A percentile compares a stretch with the other conserved stretches of the same genome.
Evolutionary conservation across 345 rosid species (phyloP).

Genomic region (Rhizophora mangle): DNA sequence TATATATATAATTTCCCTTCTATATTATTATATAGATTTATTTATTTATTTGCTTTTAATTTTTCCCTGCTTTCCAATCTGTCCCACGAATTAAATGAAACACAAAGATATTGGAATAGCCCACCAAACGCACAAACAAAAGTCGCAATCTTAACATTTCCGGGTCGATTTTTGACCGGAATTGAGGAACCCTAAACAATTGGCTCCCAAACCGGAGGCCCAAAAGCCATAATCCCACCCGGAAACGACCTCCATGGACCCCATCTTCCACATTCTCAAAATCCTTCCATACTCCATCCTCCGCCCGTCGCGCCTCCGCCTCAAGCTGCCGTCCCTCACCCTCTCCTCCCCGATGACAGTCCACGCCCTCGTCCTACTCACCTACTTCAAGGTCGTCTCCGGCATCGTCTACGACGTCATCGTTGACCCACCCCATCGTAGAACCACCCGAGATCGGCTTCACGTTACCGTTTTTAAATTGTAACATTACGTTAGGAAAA

Average conservation of each 20-base stretch:
- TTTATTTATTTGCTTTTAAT: no score
- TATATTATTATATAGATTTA: no score
- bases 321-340: slow-evolving; percentile 72
- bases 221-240: not conserved
- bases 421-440: slow-evolving; percentile 73
- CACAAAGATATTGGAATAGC: no score
- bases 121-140: no score
- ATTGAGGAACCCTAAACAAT: no score
- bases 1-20: no score
- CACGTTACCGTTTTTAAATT: not conserved
- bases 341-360: slow-evolving; percentile 89
- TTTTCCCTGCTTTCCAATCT: no score
- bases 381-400: slow-evolving; percentile 86
- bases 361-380: slow-evolving; percentile 71
- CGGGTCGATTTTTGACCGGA: no score
- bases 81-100: no score
- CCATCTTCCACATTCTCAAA: slow-evolving; percentile 59
- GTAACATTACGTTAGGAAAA: no score
- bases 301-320: slow-evolving; percentile 87
- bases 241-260: slow-evolving; percentile 42
- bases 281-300: slow-evolving; percentile 64
- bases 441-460: slow-evolving; percentile 99
- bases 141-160: no score
- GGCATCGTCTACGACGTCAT: slow-evolving; percentile 89
- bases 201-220: no score